A percentile compares a stretch with the other conserved stretches of the same genome.
These are phyloP conservation scores for Monosporascus sp. DNA, from an alignment of 2,329 filamentous ascomycete species.

Conservation along the genomic window DNA sequence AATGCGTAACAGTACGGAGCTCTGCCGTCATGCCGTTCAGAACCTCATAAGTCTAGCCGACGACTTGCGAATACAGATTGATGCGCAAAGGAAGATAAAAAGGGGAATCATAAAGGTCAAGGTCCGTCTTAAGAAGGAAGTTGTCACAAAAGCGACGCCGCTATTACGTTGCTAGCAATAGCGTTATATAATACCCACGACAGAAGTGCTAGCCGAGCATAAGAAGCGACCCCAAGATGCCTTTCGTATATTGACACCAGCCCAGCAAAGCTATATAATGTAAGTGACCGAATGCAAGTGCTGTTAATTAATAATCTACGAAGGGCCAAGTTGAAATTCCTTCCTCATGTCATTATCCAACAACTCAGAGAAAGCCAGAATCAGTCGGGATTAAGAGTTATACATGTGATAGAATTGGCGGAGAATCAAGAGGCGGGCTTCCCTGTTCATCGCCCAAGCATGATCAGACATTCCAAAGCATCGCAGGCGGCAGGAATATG, in stretches of 20 bases:
- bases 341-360: not conserved
- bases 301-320: not conserved
- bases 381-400: not conserved
- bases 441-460: too few relatives aligned
- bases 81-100: not conserved
- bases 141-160: too few relatives aligned
- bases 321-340: not conserved
- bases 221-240: not conserved
- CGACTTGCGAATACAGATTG: not conserved
- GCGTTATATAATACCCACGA: too few relatives aligned
- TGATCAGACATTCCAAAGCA: too few relatives aligned
- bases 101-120: not conserved
- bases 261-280: not conserved
- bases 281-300: not conserved
- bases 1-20: not conserved
- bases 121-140: not conserved
- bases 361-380: not conserved
- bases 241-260: not conserved
- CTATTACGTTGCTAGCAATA: too few relatives aligned
- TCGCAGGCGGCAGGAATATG: not conserved
- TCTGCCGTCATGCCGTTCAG: not conserved
- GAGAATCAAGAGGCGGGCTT: not conserved
- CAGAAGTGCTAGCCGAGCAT: not conserved
- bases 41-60: not conserved
- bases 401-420: not conserved